A percentile compares a stretch with the other conserved stretches of the same genome.
These are phyloP conservation scores for Cyclotella kingstonii DNA, from an alignment of 108 stramenopile genomes.

Conservation along the genomic window DNA sequence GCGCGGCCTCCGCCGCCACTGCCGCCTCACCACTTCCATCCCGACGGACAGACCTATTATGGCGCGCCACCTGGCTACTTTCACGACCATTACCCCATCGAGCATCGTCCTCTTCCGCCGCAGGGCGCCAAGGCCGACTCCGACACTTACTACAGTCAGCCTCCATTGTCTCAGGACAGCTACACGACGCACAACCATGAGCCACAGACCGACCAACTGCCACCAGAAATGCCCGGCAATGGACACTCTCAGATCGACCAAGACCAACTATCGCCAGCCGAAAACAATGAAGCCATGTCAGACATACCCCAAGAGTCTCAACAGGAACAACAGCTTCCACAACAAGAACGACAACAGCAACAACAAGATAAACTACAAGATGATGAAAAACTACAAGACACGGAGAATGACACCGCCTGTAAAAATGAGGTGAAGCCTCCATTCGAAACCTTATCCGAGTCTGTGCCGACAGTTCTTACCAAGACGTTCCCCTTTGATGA, in stretches of 20 bases:
- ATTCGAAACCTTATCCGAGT: background rate
- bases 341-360: too few relatives aligned
- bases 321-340: too few relatives aligned
- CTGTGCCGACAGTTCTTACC: background rate
- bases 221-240: background rate
- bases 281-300: too few relatives aligned
- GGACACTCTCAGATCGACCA: too few relatives aligned
- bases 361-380: too few relatives aligned
- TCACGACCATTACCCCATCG: conserved; percentile 2
- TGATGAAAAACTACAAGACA: too few relatives aligned
- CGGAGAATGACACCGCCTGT: background rate
- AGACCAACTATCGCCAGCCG: too few relatives aligned
- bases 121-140: conserved; percentile 2
- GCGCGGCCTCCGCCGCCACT: conserved; percentile 12
- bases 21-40: conserved; percentile 10
- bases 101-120: background rate
- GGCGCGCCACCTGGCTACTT: background rate
- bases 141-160: conserved; percentile 1
- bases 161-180: background rate
- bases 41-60: conserved; percentile 3
- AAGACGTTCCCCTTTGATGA: conserved; percentile 12
- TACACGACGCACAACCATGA: conserved; percentile 2
- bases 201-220: background rate
- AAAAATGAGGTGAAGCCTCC: background rate
- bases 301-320: too few relatives aligned